A percentile compares a stretch with the other conserved stretches of the same genome.
Conservation (phyloP, 495 filamentous ascomycete species). For the Hypoxylon lienhwacheense region DNA sequence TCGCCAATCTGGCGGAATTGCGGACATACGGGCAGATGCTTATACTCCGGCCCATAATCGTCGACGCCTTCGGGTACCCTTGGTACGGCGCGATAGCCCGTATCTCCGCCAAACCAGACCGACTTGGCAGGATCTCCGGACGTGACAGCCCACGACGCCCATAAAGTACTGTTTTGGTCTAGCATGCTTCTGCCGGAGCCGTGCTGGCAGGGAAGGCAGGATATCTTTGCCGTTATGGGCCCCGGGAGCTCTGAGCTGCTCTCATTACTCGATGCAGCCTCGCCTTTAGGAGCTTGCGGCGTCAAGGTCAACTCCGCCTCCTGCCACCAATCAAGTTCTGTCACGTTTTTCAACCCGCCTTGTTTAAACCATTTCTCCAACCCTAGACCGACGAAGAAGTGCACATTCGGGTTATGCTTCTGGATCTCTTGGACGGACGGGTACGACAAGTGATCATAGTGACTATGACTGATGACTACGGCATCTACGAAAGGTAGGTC, state of each 20-base stretch:
- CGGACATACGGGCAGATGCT: conserved; percentile 73
- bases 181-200: conserved; percentile 66
- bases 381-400: conserved; percentile 89
- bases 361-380: conserved; percentile 81
- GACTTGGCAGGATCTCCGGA: conserved; percentile 65
- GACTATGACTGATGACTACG: conserved; percentile 88
- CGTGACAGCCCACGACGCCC: conserved; percentile 82
- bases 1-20: conserved; percentile 87
- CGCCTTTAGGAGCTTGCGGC: conserved; percentile 41
- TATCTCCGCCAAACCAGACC: conserved; percentile 77
- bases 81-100: conserved; percentile 83
- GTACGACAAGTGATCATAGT: conserved; percentile 91
- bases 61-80: conserved; percentile 62
- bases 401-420: conserved; percentile 71
- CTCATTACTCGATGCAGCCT: conserved; percentile 15
- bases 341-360: conserved; percentile 70
- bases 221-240: conserved; percentile 72
- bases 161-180: conserved; percentile 76
- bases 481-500: conserved; percentile 85
- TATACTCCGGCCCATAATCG: conserved; percentile 71
- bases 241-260: conserved; percentile 24
- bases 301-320: conserved; percentile 70
- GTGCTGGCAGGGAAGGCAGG: conserved; percentile 87
- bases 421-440: conserved; percentile 71
- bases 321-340: conserved; percentile 97